phyloP scores from a whole-genome alignment of 2,329 filamentous ascomycete genomes.

The Drechslerella dactyloides region DNA sequence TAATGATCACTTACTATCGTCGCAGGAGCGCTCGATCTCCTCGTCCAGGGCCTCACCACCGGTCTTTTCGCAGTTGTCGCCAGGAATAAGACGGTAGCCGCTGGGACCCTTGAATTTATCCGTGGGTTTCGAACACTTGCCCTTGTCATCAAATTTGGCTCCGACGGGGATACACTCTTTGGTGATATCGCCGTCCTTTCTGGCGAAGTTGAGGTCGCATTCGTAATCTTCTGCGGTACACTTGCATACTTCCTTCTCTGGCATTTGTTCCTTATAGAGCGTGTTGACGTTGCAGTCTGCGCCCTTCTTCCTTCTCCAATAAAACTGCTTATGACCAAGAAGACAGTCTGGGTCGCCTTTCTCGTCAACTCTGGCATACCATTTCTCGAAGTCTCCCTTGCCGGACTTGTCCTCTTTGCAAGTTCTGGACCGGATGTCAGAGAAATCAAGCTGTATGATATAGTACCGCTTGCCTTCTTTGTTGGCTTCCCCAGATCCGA shows the following conservation, averaged over 20 bases:
- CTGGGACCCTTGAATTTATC: conserved; percentile 83
- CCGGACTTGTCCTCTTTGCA: conserved; percentile 69
- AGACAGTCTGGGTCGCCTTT: conserved; percentile 83
- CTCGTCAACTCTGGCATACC: conserved; percentile 81
- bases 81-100: conserved; percentile 89
- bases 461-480: conserved; percentile 65
- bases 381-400: conserved; percentile 71
- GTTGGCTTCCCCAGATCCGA: conserved; percentile 65
- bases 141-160: conserved; percentile 66
- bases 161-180: conserved; percentile 68
- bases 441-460: conserved; percentile 82
- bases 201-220: conserved; percentile 90
- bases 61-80: conserved; percentile 73
- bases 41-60: conserved; percentile 76
- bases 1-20: conserved; percentile 62
- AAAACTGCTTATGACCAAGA: conserved; percentile 95
- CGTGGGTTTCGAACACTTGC: conserved; percentile 72
- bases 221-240: conserved; percentile 88
- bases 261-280: conserved; percentile 78
- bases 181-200: conserved; percentile 68
- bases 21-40: conserved; percentile 76
- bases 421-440: conserved; percentile 76
- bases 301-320: conserved; percentile 80
- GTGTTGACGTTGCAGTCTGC: conserved; percentile 87
- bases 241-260: conserved; percentile 75